phyloP scores from a whole-genome alignment of 2,329 filamentous ascomycete species.

The Venturia asperata region DNA sequence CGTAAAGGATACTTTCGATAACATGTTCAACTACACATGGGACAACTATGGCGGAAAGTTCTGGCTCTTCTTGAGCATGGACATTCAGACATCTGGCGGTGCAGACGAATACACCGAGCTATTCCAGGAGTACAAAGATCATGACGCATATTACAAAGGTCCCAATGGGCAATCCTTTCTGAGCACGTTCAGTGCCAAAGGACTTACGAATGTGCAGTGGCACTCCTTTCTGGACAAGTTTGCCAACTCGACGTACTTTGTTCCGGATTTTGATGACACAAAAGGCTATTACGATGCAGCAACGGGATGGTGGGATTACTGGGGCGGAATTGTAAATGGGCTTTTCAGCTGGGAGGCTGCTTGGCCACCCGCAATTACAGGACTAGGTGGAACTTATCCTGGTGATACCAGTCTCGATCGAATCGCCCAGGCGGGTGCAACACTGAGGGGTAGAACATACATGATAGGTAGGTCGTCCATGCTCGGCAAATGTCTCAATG shows the following conservation, averaged over 20 bases:
- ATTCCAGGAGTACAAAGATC: background rate
- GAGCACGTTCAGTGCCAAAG: background rate
- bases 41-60: background rate
- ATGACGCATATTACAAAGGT: background rate
- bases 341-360: slow-evolving; percentile 36
- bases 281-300: slow-evolving; percentile 30
- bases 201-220: background rate
- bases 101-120: background rate
- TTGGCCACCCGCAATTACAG: slow-evolving; percentile 26
- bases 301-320: slow-evolving; percentile 27
- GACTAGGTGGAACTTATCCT: slow-evolving; percentile 22
- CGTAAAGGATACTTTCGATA: background rate
- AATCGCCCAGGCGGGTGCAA: slow-evolving; percentile 25
- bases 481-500: background rate
- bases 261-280: slow-evolving; percentile 28
- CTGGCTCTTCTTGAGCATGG: background rate
- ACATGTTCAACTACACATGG: background rate
- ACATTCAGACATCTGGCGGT: background rate
- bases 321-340: slow-evolving; percentile 31
- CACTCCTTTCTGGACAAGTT: background rate
- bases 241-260: slow-evolving; percentile 25
- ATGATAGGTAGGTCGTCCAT: slow-evolving; percentile 29
- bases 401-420: slow-evolving; percentile 26
- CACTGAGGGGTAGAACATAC: slow-evolving; percentile 28
- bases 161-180: background rate